Percentiles rank a stretch among this genome's conserved stretches.
Conservation (phyloP, 75 land plant genomes). For the Picea sitchensis region DNA sequence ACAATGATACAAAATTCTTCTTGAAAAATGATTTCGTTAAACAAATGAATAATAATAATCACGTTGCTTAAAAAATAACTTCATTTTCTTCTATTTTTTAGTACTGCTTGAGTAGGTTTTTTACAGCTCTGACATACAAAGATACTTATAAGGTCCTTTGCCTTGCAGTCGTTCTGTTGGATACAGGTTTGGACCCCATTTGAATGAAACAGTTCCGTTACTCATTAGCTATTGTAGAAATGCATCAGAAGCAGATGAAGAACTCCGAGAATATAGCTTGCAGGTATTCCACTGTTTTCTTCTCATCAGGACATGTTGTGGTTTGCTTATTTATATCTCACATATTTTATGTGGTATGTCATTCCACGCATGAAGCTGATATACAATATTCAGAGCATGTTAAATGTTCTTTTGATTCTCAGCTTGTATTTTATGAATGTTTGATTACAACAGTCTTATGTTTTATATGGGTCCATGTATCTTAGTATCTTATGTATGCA, state of each 20-base stretch:
- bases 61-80: background rate
- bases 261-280: constrained; percentile 96
- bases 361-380: background rate
- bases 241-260: constrained; percentile 97
- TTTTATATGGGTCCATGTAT: background rate
- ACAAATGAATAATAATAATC: background rate
- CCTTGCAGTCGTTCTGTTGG: constrained; percentile 93
- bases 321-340: background rate
- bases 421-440: background rate
- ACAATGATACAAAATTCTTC: background rate
- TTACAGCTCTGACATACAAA: background rate
- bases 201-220: constrained; percentile 85
- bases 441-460: background rate
- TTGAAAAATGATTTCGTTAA: background rate
- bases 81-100: background rate
- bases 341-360: background rate
- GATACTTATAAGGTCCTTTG: background rate
- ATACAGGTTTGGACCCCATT: constrained; percentile 92
- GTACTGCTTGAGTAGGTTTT: background rate
- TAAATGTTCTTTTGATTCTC: background rate
- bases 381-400: background rate
- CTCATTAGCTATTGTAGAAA: constrained; percentile 77
- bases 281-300: constrained; percentile 50
- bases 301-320: background rate
- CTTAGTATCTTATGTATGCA: background rate